Evolutionary conservation across 495 filamentous ascomycete genomes (phyloP).

Genomic region (Recurvomyces mirabilis): DNA sequence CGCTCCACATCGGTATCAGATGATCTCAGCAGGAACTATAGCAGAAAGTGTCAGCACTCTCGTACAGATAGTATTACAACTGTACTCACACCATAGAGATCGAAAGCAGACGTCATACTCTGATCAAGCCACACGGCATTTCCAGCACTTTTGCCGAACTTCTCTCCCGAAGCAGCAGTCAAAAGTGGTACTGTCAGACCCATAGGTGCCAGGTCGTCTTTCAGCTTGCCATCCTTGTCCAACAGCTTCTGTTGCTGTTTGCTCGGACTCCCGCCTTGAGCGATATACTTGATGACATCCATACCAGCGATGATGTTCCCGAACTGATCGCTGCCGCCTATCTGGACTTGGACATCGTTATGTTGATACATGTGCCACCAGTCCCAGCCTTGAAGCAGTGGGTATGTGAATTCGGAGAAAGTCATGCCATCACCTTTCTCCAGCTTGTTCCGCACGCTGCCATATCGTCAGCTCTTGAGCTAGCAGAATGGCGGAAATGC

Average conservation of each 20-base stretch:
- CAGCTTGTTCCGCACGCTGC: conserved; percentile 73
- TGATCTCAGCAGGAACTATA: conserved; percentile 73
- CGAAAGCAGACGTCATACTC: conserved; percentile 66
- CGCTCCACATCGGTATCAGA: conserved; percentile 67
- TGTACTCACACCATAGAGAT: conserved; percentile 60
- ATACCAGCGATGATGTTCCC: conserved; percentile 92
- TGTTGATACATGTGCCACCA: conserved; percentile 71
- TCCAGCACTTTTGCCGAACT: conserved; percentile 91
- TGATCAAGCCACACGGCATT: conserved; percentile 90
- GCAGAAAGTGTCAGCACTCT: neutral
- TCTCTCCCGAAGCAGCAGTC: conserved; percentile 71
- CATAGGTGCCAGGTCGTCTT: conserved; percentile 40
- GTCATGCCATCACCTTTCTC: conserved; percentile 78
- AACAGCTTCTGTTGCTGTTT: conserved; percentile 19
- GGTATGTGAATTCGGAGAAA: conserved; percentile 86
- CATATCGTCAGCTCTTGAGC: conserved; percentile 19
- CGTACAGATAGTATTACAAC: no score
- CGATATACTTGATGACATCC: conserved; percentile 64
- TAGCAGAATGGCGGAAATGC: neutral
- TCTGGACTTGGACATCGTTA: conserved; percentile 62
- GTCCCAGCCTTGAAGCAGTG: conserved; percentile 91
- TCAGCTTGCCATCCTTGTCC: conserved; percentile 19
- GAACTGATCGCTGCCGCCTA: conserved; percentile 91
- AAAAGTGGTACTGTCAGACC: conserved; percentile 86
- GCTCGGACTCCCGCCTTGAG: conserved; percentile 27